Evolutionary conservation across 2,329 filamentous ascomycete species (phyloP), one percentile per base, ranked within the genome.

Genomic region (Trichoderma sp.): DNA sequence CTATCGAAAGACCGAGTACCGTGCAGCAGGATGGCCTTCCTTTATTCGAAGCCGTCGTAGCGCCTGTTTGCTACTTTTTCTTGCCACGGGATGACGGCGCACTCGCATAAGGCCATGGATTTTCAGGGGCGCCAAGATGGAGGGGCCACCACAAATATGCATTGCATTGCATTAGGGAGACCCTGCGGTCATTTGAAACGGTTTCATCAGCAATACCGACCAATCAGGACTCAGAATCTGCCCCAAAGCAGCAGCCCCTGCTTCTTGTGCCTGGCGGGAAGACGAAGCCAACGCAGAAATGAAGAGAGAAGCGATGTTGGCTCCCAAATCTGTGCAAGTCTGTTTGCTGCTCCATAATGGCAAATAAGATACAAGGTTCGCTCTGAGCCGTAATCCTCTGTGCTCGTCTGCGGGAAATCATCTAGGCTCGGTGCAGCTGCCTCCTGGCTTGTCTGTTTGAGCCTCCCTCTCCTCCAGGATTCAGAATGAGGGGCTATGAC

Each of bases 121-220:
- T 43, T 67, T 71, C 69, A 71, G 69, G 69, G 69, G 64, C 57
- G 53, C 39, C 36, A 68, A 58, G 55, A 71, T 62, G 34, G 63
- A 57, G 43, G 43, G 63, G 70, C 61, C 30, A 20, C 43, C n/a
- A 26, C 47, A 53, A 53, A 20, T 53, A 23, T 23, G 47, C 47
- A 53, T 53, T 43, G 69, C 53, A 59, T 71, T 71, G 63, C 69
- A 71, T 67, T 66, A 67, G 69, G 55, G 55, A 71, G 57, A 47
- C 70, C 70, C 70, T 71, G 70, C 28, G 61, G 59, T 47, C 53
- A 63, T 66, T 71, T 71, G 70, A 71, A 71, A 71, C 70, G 57
- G 70, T 68, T 67, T 71, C 63, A 71, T 36, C 43, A 32, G 47
- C 28, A 26, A 13, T 2, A 3, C 13, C 50, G 57, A 17, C 70